Base-by-base conservation (phyloP, 169 alveolate species). In the Plasmodium yoelii region DNA sequence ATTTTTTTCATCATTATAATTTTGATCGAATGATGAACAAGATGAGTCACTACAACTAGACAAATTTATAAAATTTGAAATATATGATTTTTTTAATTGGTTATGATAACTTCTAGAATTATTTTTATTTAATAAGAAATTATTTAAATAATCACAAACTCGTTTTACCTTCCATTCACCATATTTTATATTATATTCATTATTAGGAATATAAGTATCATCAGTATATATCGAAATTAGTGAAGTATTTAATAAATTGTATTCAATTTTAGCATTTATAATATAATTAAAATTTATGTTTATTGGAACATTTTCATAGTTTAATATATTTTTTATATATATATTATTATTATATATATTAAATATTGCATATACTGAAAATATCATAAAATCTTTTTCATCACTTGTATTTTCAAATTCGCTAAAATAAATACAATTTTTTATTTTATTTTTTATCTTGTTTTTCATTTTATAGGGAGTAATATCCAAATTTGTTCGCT, bases 191-290 rank as follows among this genome's bases (percentile, higher is more conserved):
- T 86, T 51, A 55, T 70, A 70, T 26, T 68, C 87, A 15, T 70
- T 86, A 4, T 59, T 74, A 2, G 91, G 87, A 0, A 49, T 26
- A 55, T 47, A 56, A 0, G 91, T 86, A 59, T 86, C 91, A 71
- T 86, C 91, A 7, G 91, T 86, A 65, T 86, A 86, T 10, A 86
- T 55, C 9, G 91, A 60, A 44, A 86, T 86, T n/a, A 86, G 80
- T 7, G 91, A 86, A 4, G 86, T 86, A 42, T 70, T 71, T 28
- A 86, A 47, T n/a, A 34, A 0, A 12, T 42, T 65, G 47, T 86
- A 86, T 18, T 86, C 63, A 34, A 86, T n/a, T 44, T 86, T 86
- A 13, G 91, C 87, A 26, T 86, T 60, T 15, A 86, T 19, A 19
- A 86, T 55, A 73, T 59, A 42, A n/a, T 70, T 15, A 72, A 69